Conservation (phyloP, 805 yeast species). For the Huiozyma naganishii region DNA sequence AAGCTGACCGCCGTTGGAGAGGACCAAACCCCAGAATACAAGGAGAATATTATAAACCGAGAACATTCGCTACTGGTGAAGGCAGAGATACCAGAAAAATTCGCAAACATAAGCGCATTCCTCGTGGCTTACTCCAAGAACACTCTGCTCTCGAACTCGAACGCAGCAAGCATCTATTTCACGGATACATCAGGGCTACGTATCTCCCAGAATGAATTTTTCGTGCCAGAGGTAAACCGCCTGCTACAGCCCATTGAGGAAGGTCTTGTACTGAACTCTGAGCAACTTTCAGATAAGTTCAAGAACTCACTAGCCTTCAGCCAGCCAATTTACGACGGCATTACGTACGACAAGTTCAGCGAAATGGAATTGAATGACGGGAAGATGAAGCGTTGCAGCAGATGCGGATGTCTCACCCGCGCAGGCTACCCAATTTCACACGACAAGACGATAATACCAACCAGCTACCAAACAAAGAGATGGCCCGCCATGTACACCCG, state of each 20-base stretch:
- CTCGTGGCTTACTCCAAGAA: slow-evolving; percentile 20
- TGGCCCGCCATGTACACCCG: slow-evolving; percentile 29
- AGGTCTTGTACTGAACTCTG: slow-evolving; percentile 43
- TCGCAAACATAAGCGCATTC: slow-evolving; percentile 22
- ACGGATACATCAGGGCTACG: slow-evolving; percentile 24
- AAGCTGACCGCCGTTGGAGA: slow-evolving; percentile 23
- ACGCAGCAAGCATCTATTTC: slow-evolving; percentile 24
- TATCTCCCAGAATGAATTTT: slow-evolving; percentile 22
- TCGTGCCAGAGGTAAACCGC: slow-evolving; percentile 24
- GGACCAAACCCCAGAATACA: slow-evolving; percentile 13
- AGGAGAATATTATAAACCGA: slow-evolving; percentile 6
- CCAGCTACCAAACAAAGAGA: slow-evolving; percentile 25
- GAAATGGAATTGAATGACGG: slow-evolving; percentile 12
- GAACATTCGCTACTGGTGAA: slow-evolving; percentile 42
- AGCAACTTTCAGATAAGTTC: slow-evolving; percentile 28
- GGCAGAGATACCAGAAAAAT: slow-evolving; percentile 44
- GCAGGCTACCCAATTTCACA: slow-evolving; percentile 25
- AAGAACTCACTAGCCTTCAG: slow-evolving; percentile 28
- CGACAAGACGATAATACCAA: slow-evolving; percentile 27
- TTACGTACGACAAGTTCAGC: slow-evolving; percentile 23
- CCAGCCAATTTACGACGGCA: slow-evolving; percentile 25
- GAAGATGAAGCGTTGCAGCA: slow-evolving; percentile 35
- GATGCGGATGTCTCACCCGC: slow-evolving; percentile 42
- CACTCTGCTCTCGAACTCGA: slow-evolving; percentile 21
- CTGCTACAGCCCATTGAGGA: slow-evolving; percentile 28